These are phyloP conservation scores for Lophium mytilinum DNA, from an alignment of 495 filamentous ascomycete genomes.

Conservation along the genomic window DNA sequence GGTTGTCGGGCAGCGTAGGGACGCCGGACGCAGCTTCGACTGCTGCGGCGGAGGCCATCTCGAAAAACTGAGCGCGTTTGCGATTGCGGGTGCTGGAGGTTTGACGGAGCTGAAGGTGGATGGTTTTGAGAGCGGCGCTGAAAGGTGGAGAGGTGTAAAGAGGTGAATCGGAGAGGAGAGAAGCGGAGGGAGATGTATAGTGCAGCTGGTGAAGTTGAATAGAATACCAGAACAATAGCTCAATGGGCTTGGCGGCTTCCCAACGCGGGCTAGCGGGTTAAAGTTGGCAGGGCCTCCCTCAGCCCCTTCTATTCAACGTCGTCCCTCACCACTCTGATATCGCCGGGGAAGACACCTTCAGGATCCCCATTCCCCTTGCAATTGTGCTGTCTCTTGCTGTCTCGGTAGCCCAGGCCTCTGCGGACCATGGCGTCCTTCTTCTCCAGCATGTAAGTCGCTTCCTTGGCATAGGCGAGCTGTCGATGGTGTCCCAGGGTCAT, in stretches of 20 bases:
- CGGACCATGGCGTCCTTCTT: slow-evolving; percentile 28
- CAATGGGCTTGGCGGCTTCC: not conserved
- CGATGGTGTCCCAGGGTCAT: slow-evolving; percentile 7
- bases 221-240: not conserved
- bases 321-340: not conserved
- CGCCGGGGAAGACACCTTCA: not conserved
- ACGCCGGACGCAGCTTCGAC: slow-evolving; percentile 18
- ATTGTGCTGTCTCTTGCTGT: not conserved
- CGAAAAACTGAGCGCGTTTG: not conserved
- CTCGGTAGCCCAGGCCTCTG: slow-evolving; percentile 1
- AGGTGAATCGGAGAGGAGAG: not conserved
- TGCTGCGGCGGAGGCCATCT: slow-evolving; percentile 29
- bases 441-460: slow-evolving; percentile 26
- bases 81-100: not conserved
- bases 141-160: not conserved
- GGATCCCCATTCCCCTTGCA: not conserved
- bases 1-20: slow-evolving; percentile 19
- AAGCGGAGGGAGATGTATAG: not conserved
- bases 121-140: not conserved
- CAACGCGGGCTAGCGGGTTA: not conserved
- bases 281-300: too few species aligned
- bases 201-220: not conserved
- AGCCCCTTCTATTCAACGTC: too few species aligned
- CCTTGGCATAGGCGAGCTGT: slow-evolving; percentile 12
- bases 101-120: too few species aligned